Conservation (phyloP, 1,284 basidiomycete species). For the Cystobasidium pallidum region DNA sequence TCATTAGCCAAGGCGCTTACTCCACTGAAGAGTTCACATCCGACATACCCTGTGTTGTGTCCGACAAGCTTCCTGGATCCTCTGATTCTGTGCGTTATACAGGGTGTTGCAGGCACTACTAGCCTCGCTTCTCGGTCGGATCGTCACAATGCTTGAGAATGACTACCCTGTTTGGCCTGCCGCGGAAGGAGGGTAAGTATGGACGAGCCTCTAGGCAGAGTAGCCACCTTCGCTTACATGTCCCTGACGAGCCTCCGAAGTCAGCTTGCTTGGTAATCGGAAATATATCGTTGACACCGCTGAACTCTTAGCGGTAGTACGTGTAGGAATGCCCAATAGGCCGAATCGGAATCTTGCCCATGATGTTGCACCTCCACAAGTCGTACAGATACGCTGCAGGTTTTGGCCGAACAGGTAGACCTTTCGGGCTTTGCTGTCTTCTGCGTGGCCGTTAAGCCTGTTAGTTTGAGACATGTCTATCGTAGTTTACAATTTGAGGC, state of each 20-base stretch:
- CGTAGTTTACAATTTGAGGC: background rate
- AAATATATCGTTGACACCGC: constrained; percentile 47
- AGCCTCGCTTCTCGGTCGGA: constrained; percentile 47
- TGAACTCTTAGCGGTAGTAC: constrained; percentile 48
- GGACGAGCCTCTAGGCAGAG: too few species aligned
- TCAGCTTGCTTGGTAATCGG: constrained; percentile 46
- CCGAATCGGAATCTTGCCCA: too few species aligned
- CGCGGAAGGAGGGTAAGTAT: too few species aligned
- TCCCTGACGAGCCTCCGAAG: constrained; percentile 49
- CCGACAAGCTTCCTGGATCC: constrained; percentile 48
- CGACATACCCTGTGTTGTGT: constrained; percentile 48
- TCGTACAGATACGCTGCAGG: constrained; percentile 15
- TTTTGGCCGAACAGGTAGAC: constrained; percentile 24
- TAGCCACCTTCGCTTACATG: constrained; percentile 49
- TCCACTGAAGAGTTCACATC: too few species aligned
- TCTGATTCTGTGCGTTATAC: constrained; percentile 45
- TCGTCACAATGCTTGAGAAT: constrained; percentile 48
- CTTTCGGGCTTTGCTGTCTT: constrained; percentile 1
- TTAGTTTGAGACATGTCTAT: constrained; percentile 8
- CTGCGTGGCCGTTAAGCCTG: constrained; percentile 7
- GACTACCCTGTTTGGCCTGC: constrained; percentile 49
- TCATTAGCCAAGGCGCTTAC: too few species aligned
- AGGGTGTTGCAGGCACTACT: constrained; percentile 51
- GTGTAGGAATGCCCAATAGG: constrained; percentile 47
- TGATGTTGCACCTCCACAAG: too few species aligned